These are phyloP conservation scores for Mariannaea sp. DNA, from an alignment of 2,329 filamentous ascomycete genomes.

Conservation along the genomic window DNA sequence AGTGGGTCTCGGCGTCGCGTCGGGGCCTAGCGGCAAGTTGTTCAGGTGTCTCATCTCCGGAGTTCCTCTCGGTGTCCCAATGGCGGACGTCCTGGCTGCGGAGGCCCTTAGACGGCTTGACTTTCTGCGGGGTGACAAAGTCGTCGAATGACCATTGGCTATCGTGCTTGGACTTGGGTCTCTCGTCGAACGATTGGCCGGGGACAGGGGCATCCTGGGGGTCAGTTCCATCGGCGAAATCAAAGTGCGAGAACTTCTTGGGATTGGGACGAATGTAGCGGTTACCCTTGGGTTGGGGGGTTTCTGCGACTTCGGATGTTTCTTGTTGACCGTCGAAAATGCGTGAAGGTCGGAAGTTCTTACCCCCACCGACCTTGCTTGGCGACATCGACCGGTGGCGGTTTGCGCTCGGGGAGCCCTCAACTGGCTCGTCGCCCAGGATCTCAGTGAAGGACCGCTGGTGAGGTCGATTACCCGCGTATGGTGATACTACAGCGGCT, in stretches of 20 bases:
- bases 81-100: slow-evolving; percentile 74
- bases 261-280: slow-evolving; percentile 68
- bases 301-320: slow-evolving; percentile 48
- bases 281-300: slow-evolving; percentile 49
- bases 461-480: slow-evolving; percentile 61
- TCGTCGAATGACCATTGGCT: slow-evolving; percentile 89
- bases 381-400: slow-evolving; percentile 59
- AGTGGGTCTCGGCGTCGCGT: slow-evolving; percentile 80
- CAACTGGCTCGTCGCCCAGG: slow-evolving; percentile 57
- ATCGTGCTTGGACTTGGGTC: slow-evolving; percentile 64
- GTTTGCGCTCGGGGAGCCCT: slow-evolving; percentile 48
- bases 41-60: slow-evolving; percentile 58
- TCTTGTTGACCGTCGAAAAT: slow-evolving; percentile 63
- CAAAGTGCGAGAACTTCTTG: slow-evolving; percentile 84
- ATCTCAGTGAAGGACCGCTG: slow-evolving; percentile 78
- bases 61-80: slow-evolving; percentile 72
- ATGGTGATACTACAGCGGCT: slow-evolving; percentile 61
- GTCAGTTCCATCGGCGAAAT: slow-evolving; percentile 71
- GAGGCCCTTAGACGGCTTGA: slow-evolving; percentile 60
- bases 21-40: slow-evolving; percentile 69
- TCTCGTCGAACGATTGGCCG: slow-evolving; percentile 48
- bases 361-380: slow-evolving; percentile 58
- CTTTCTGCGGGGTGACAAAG: slow-evolving; percentile 81
- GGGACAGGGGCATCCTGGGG: slow-evolving; percentile 52
- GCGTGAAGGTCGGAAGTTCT: slow-evolving; percentile 66